Evolutionary conservation across 768 basidiomycete species (phyloP), one percentile per base, ranked within the genome.

Genomic region (Mycena sanguinolenta): DNA sequence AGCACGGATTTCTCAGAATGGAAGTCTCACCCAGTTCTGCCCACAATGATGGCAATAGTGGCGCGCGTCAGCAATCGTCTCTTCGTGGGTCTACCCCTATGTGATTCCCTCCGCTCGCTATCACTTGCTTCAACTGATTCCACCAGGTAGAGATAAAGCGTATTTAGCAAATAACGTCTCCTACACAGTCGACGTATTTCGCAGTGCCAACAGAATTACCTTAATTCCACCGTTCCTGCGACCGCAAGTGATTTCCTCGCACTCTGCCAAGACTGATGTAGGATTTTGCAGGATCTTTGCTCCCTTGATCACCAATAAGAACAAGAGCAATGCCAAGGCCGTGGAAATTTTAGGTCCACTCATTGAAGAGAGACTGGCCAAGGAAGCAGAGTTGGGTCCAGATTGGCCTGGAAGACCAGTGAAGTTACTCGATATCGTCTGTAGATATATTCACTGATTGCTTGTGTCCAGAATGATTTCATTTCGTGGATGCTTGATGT

Each of bases 401-500:
- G 55, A 69, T 46, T 69, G 67, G 63, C 28, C 36, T 0, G 70
- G 62, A 10, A 63, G 60, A 42, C 70, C 70, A 46, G 70, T 67
- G 39, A 52, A 50, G 30, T 28, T 53, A 8, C 23, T 57, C 38
- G 7, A 19, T 2, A 17, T 6, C 14, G n/a, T 30, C 55, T 12
- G 4, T 3, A 9, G 28, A 14, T 3, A 23, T 17, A 2, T 10
- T 4, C 38, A 36, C 25, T 27, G 5, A 38, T 39, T 39, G 34
- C 19, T 14, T 7, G 17, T 57, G 4, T 16, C 58, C 38, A 75
- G 75, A 77, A 80, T 55, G 82, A 82, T 68, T 19, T 82, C 10
- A 67, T 83, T 7, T 76, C 76, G 19, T 82, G 81, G 81, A 52
- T 82, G 8, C 65, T 83, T 34, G 79, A 79, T 2, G 69, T 67